Conservation (phyloP, 805 yeast species). For the Ogataea zsoltii region DNA sequence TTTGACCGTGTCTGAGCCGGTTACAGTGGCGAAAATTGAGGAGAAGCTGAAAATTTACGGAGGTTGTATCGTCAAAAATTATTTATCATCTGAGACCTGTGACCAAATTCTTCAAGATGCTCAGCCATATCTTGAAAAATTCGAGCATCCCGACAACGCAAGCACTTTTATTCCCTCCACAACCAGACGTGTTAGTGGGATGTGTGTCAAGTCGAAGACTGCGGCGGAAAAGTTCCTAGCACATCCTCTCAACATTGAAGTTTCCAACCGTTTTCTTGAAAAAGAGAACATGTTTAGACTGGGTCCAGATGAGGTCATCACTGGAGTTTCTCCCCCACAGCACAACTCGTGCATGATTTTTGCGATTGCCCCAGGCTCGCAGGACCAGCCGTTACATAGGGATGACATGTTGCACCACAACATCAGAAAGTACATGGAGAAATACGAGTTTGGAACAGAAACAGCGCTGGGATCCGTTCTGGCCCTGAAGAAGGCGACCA, state of each 20-base stretch:
- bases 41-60: background rate
- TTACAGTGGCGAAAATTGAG: slow-evolving; percentile 1
- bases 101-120: background rate
- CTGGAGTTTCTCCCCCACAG: slow-evolving; percentile 23
- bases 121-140: background rate
- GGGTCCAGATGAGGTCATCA: slow-evolving; percentile 12
- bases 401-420: slow-evolving; percentile 32
- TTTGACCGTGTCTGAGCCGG: background rate
- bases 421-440: slow-evolving; percentile 13
- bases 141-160: background rate
- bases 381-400: slow-evolving; percentile 28
- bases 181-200: slow-evolving; percentile 8
- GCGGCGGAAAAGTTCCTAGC: slow-evolving; percentile 3
- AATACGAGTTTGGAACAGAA: slow-evolving; percentile 16
- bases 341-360: slow-evolving; percentile 25
- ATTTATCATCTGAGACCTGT: background rate
- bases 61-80: slow-evolving; percentile 3
- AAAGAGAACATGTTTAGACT: slow-evolving; percentile 3
- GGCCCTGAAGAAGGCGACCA: slow-evolving; percentile 28
- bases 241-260: slow-evolving; percentile 1
- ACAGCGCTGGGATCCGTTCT: slow-evolving; percentile 25
- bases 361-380: slow-evolving; percentile 28
- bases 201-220: slow-evolving; percentile 5
- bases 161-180: slow-evolving; percentile 5
- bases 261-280: slow-evolving; percentile 11